Base-by-base conservation (phyloP, 768 basidiomycete genomes). In the Phanerochaete sordida region DNA sequence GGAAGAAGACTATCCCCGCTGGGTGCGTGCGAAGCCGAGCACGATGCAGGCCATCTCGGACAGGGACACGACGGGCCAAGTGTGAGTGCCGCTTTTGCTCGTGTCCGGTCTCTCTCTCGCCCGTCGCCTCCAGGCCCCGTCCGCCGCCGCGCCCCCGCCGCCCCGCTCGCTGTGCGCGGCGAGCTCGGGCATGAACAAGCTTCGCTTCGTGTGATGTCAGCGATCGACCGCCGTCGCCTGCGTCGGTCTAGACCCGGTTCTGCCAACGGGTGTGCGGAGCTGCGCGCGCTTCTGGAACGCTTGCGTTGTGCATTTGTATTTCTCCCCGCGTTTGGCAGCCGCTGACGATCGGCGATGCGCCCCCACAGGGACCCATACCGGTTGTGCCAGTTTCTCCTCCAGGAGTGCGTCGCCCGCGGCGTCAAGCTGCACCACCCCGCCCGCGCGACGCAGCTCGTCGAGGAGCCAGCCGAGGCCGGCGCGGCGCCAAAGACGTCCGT, bases 361-460 rank as follows among this genome's bases (percentile, higher is more conserved):
- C 33, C 39, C 7, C 39, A 27, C 62, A 72, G 71, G 35, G 63
- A 69, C 49, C 73, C 71, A 11, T 57, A 63, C 37, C 69, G 63
- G 52, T 64, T 75, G 31, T 73, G 70, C 61, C 60, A 69, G 53
- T 74, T 71, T 54, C 68, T 75, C 39, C 67, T 74, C 21, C 64
- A 67, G 57, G 65, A 69, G 54, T 72, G 69, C 45, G 49, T 56
- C 26, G 62, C 67, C 13, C 67, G 67, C 39, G 67, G 72, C 43
- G 68, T 71, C n/a, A 63, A 64, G 31, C 65, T 71, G 49, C 72
- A 72, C 60, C 66, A 70, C 12, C 70, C 71, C n/a, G 68, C 69
- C 1, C 62, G 61, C 47, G 69, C 68, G 27, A 67, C 67, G 8
- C 28, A 65, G 60, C 56, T 70, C 31, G 37, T 54, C 35, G 13